Evolutionary conservation across 495 filamentous ascomycete genomes (phyloP), one percentile per base, ranked within the genome.

Genomic region (Podospora australis): DNA sequence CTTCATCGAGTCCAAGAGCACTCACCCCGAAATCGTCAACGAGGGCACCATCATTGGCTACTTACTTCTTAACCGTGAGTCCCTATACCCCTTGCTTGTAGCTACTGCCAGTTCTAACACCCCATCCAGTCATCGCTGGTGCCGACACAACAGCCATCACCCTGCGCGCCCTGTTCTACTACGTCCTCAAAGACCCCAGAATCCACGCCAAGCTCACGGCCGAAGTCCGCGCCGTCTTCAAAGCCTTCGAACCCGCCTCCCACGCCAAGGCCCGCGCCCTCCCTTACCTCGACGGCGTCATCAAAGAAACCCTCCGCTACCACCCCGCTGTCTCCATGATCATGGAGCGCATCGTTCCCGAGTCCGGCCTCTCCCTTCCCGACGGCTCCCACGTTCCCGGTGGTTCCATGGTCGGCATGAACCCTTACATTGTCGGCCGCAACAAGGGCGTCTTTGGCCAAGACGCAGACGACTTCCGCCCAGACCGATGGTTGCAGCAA

Each of bases 271-370:
- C 56, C 7, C 49, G 56, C 17, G 50, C 53, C 1, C 46, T 83
- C 8, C 73, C 71, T 6, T 85, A 84, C 53, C 71, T 84, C 17
- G 70, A 79, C 28, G 78, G 81, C 6, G 69, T 75, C 13, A 68
- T 84, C 54, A 76, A 79, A 48, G 82, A 86, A 55, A 65, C 73
- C 0, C 67, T 81, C 54, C 74, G 81, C 2, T 48, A 79, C 10
- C 74, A 83, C 58, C 75, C 82, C 0, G 69, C 78, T 11, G 63
- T 75, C 10, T 71, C 70, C 5, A 66, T 79, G 25, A 64, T 71
- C 22, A 67, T 81, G 30, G 79, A 81, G 55, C 73, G 78, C n/a
- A 58, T 78, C 38, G 78, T 82, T 4, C 81, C 76, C 8, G 55
- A 55, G n/a, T 67, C 66, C 3, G 80, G 78, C 1, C 63, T 75